phyloP scores from a whole-genome alignment of 169 alveolate genomes.

The Cryptosporidium ryanae region DNA sequence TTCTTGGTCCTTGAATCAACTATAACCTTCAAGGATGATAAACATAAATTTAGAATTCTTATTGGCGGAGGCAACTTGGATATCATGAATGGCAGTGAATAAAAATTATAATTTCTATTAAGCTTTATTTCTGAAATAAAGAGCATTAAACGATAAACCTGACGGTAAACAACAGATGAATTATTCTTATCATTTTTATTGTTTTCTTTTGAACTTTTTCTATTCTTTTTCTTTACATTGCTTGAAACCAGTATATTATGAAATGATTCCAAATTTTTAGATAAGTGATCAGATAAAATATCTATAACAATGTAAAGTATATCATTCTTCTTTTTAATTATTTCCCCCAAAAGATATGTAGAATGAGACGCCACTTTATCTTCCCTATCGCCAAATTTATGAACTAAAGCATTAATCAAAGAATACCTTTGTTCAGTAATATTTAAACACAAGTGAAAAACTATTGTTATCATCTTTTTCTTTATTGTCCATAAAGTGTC shows the following conservation, averaged over 20 bases:
- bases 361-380: conserved; percentile 67
- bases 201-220: background rate
- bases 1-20: conserved; percentile 22
- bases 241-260: background rate
- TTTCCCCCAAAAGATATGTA: conserved; percentile 39
- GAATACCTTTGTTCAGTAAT: conserved; percentile 32
- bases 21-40: conserved; percentile 44
- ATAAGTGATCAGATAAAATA: conserved; percentile 47
- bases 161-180: conserved; percentile 11
- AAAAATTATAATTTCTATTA: conserved; percentile 34
- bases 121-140: conserved; percentile 63
- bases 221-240: background rate
- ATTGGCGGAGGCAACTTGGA: conserved; percentile 52
- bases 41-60: conserved; percentile 33
- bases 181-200: background rate
- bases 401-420: conserved; percentile 31
- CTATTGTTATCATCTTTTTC: conserved; percentile 34
- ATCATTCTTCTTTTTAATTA: conserved; percentile 4
- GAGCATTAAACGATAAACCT: conserved; percentile 51
- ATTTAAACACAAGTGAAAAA: conserved; percentile 14
- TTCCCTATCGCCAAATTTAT: conserved; percentile 63
- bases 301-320: conserved; percentile 4
- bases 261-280: conserved; percentile 35
- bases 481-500: conserved; percentile 58
- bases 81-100: background rate